Evolutionary conservation across 495 filamentous ascomycete genomes (phyloP).

Genomic region (Hyaloscypha variabilis): DNA sequence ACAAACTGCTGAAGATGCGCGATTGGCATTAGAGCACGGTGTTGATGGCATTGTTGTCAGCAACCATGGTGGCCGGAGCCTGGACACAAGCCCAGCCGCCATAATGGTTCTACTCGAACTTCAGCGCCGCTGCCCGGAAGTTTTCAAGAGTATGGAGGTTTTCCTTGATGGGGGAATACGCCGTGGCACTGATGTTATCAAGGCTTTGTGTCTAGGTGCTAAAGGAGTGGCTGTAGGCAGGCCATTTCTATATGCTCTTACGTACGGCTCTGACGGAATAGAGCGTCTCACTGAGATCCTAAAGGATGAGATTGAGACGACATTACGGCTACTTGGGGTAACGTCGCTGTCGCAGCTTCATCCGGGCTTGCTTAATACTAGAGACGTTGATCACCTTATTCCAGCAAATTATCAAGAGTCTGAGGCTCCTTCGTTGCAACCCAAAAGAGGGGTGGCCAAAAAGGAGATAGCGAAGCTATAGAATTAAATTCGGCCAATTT

Average conservation of each 20-base stretch:
- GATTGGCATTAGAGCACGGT: slow-evolving; percentile 31
- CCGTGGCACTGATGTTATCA: slow-evolving; percentile 47
- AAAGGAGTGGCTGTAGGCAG: slow-evolving; percentile 48
- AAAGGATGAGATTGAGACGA: slow-evolving; percentile 19
- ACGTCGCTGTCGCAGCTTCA: slow-evolving; percentile 14
- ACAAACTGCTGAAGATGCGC: slow-evolving; percentile 36
- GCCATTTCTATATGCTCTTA: slow-evolving; percentile 38
- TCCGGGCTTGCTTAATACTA: too few species aligned
- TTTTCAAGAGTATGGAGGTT: slow-evolving; percentile 46
- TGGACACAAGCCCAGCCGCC: slow-evolving; percentile 40
- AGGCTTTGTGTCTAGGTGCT: slow-evolving; percentile 47
- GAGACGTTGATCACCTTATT: too few species aligned
- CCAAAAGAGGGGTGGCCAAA: too few species aligned
- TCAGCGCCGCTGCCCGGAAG: slow-evolving; percentile 34
- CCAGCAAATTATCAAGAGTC: too few species aligned
- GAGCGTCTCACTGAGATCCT: not conserved
- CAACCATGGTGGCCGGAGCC: slow-evolving; percentile 48
- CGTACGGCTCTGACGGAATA: not conserved
- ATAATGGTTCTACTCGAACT: slow-evolving; percentile 44
- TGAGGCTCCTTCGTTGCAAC: too few species aligned
- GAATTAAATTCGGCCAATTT: too few species aligned
- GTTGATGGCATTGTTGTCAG: slow-evolving; percentile 31
- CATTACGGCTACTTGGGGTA: slow-evolving; percentile 27
- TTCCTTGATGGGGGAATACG: slow-evolving; percentile 48
- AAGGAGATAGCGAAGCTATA: too few species aligned